phyloP scores from a whole-genome alignment of 495 filamentous ascomycete genomes.

The Gamarada debralockiae region DNA sequence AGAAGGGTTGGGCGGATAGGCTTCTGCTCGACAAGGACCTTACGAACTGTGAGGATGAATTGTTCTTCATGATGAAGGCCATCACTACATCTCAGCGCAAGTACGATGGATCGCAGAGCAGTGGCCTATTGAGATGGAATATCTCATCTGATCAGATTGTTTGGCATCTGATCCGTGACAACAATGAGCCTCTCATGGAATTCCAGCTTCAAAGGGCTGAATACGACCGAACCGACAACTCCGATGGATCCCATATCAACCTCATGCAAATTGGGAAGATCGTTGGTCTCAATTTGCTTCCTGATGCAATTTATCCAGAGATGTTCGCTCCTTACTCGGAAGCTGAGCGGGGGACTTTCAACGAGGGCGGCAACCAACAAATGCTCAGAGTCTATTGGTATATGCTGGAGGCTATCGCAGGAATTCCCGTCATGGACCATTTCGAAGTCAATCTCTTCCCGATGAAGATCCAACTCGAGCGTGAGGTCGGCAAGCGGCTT shows the following conservation, averaged over 20 bases:
- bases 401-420: slow-evolving; percentile 96
- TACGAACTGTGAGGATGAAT: slow-evolving; percentile 85
- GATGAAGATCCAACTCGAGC: slow-evolving; percentile 89
- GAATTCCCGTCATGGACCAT: slow-evolving; percentile 94
- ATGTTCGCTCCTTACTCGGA: slow-evolving; percentile 90
- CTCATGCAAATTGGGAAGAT: slow-evolving; percentile 79
- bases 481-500: slow-evolving; percentile 86
- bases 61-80: slow-evolving; percentile 99
- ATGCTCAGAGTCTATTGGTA: slow-evolving; percentile 96
- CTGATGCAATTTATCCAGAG: slow-evolving; percentile 88
- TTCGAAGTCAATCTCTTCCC: slow-evolving; percentile 95
- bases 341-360: slow-evolving; percentile 40
- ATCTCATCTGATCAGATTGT: slow-evolving; percentile 89
- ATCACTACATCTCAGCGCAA: slow-evolving; percentile 94
- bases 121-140: slow-evolving; percentile 81
- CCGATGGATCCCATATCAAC: slow-evolving; percentile 94
- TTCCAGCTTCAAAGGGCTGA: slow-evolving; percentile 85
- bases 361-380: slow-evolving; percentile 51
- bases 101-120: slow-evolving; percentile 71
- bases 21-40: slow-evolving; percentile 84
- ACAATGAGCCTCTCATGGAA: slow-evolving; percentile 85
- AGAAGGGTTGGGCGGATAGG: slow-evolving; percentile 86
- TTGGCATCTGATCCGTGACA: slow-evolving; percentile 89
- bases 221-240: slow-evolving; percentile 93
- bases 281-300: slow-evolving; percentile 81